phyloP scores from a whole-genome alignment of 2,329 filamentous ascomycete species.

The Calonectria pteridis region DNA sequence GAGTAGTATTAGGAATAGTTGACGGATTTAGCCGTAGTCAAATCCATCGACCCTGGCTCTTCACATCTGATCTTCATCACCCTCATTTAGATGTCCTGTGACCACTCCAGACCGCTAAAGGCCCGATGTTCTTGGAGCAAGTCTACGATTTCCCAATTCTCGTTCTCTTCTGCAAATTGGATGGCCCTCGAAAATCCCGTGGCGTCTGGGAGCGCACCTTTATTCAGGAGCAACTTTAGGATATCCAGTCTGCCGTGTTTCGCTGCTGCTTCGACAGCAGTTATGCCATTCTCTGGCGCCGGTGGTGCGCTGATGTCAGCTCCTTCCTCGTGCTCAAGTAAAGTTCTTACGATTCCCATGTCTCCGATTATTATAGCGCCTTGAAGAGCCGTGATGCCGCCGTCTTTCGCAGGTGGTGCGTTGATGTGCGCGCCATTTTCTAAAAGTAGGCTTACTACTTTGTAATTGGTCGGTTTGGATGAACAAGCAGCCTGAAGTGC shows the following conservation, averaged over 20 bases:
- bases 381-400: constrained; percentile 4
- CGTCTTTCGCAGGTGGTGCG: not conserved
- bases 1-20: not conserved
- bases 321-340: not conserved
- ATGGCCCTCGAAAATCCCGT: not conserved
- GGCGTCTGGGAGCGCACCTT: not conserved
- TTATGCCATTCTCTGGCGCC: not conserved
- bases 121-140: not conserved
- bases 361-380: not conserved
- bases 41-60: not conserved
- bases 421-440: not conserved
- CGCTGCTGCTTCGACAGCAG: not conserved
- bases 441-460: not conserved
- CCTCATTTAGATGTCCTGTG: not conserved
- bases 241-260: not conserved
- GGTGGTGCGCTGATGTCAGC: not conserved
- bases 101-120: not conserved
- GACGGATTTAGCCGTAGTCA: not conserved
- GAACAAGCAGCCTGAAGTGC: constrained; percentile 38
- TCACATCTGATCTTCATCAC: not conserved
- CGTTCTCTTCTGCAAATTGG: not conserved
- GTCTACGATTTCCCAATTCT: not conserved
- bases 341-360: not conserved
- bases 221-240: not conserved
- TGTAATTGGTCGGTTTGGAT: not conserved